Conservation (phyloP, 441 rosid species). For the Pelargonium cotyledonis region DNA sequence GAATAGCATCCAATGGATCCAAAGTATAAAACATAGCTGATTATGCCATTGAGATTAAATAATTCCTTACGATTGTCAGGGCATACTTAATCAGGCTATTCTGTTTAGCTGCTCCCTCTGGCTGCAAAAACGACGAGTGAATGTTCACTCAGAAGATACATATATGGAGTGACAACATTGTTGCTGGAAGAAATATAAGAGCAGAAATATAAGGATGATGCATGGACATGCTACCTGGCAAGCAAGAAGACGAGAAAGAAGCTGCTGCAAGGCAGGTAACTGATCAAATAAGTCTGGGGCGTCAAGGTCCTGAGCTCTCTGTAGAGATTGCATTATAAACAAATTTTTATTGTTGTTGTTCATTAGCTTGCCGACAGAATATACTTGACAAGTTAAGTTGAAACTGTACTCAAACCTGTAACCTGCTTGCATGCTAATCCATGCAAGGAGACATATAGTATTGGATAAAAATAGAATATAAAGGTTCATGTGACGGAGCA, state of each 20-base stretch:
- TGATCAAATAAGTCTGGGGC: constrained; percentile 35
- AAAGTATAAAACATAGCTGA: neutral
- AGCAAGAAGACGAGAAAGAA: constrained; percentile 42
- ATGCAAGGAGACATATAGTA: neutral
- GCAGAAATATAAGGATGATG: neutral
- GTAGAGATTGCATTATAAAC: constrained; percentile 11
- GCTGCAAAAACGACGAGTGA: constrained; percentile 30
- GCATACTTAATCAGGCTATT: constrained; percentile 38
- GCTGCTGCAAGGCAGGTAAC: constrained; percentile 41
- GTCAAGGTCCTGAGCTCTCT: constrained; percentile 36
- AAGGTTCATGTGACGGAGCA: neutral
- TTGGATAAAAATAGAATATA: neutral
- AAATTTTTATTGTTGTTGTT: neutral
- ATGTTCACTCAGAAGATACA: constrained; percentile 1
- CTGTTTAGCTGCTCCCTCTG: constrained; percentile 40
- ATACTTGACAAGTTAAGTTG: neutral
- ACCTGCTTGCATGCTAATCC: neutral
- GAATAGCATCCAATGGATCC: constrained; percentile 4
- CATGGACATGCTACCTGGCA: constrained; percentile 36
- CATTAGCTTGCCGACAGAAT: neutral
- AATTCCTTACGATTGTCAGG: constrained; percentile 40
- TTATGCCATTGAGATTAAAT: neutral
- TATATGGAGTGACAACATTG: neutral
- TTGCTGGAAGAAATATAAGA: neutral
- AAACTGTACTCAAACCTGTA: neutral